phyloP scores from a whole-genome alignment of 2,329 filamentous ascomycete genomes.

The Alternaria panax region DNA sequence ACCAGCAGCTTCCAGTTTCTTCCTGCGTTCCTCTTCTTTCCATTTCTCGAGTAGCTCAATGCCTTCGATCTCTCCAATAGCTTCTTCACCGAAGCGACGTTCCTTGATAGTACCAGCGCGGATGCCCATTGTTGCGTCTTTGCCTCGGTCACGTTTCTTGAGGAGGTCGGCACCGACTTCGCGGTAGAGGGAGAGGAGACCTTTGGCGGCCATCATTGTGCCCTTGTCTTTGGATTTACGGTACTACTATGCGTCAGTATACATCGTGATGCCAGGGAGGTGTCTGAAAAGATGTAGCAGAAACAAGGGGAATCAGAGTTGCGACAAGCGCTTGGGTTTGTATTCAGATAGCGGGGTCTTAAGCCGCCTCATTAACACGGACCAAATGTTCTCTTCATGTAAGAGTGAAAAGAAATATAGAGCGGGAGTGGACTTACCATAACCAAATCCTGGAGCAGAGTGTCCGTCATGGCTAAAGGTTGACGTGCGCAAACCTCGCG shows the following conservation, averaged over 20 bases:
- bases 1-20: slow-evolving; percentile 73
- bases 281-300: slow-evolving; percentile 17
- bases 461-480: slow-evolving; percentile 95
- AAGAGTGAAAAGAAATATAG: slow-evolving; percentile 35
- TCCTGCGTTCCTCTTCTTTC: slow-evolving; percentile 87
- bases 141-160: slow-evolving; percentile 88
- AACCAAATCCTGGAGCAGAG: slow-evolving; percentile 92
- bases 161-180: slow-evolving; percentile 90
- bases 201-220: slow-evolving; percentile 98
- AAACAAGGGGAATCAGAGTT: slow-evolving; percentile 65
- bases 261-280: not conserved
- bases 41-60: slow-evolving; percentile 89
- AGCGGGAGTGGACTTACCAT: slow-evolving; percentile 55
- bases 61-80: slow-evolving; percentile 86
- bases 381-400: slow-evolving; percentile 89
- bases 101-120: slow-evolving; percentile 77
- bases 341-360: slow-evolving; percentile 89
- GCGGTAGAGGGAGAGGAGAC: slow-evolving; percentile 86
- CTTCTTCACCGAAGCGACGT: slow-evolving; percentile 82
- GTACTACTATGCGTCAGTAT: slow-evolving; percentile 59
- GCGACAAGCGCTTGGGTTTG: slow-evolving; percentile 76
- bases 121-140: slow-evolving; percentile 85
- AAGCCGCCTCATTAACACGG: slow-evolving; percentile 95
- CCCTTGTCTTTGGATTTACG: slow-evolving; percentile 98
- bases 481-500: slow-evolving; percentile 92